Conservation (phyloP, 306 rosid genomes). For the Abrus precatorius region DNA sequence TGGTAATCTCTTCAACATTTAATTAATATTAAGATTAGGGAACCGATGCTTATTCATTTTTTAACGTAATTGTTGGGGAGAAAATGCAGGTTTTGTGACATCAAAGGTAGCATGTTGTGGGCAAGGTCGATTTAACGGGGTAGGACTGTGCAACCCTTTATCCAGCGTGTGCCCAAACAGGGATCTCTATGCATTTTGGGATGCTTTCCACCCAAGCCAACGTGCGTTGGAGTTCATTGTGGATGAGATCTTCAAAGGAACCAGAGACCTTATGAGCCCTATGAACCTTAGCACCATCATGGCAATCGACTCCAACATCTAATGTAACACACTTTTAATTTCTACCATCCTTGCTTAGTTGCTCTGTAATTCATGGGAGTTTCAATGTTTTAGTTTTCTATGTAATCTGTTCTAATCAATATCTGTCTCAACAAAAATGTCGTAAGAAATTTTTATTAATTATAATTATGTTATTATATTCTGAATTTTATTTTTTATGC, state of each 20-base stretch:
- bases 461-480: too few species aligned
- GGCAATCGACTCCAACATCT: slow-evolving; percentile 52
- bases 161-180: slow-evolving; percentile 56
- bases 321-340: not conserved
- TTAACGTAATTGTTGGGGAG: not conserved
- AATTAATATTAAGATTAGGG: not conserved
- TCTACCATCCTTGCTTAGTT: too few species aligned
- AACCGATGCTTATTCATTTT: not conserved
- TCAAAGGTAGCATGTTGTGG: slow-evolving; percentile 71
- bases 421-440: too few species aligned
- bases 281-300: slow-evolving; percentile 67
- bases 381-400: too few species aligned
- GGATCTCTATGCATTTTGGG: slow-evolving; percentile 57
- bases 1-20: slow-evolving; percentile 18
- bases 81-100: slow-evolving; percentile 58
- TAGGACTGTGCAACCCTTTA: slow-evolving; percentile 52
- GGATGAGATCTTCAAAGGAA: slow-evolving; percentile 44
- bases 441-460: too few species aligned
- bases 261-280: slow-evolving; percentile 50
- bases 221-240: slow-evolving; percentile 55
- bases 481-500: too few species aligned
- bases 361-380: too few species aligned
- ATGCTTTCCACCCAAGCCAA: slow-evolving; percentile 61
- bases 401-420: too few species aligned
- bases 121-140: slow-evolving; percentile 66